Conservation (phyloP, 2,329 filamentous ascomycete species). For the Aplosporella prunicola region DNA sequence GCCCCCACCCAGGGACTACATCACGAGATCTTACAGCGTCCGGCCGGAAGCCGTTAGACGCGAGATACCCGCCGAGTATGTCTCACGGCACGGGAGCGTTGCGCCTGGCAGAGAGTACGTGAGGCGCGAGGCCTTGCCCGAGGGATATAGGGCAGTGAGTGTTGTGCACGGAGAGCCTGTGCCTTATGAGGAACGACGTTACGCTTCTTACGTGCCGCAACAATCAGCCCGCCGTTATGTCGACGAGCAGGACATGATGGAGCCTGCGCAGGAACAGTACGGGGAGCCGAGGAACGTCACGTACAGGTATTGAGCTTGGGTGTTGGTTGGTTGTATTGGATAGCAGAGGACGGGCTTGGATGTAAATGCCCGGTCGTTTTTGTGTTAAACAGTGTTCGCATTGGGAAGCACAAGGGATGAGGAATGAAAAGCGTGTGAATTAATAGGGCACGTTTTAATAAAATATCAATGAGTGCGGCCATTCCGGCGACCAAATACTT, state of each 20-base stretch:
- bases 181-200: constrained; percentile 24
- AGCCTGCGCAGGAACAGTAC: constrained; percentile 22
- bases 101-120: constrained; percentile 25
- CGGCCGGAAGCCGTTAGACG: constrained; percentile 28
- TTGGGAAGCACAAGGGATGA: too few species aligned
- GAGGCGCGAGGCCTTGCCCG: constrained; percentile 18
- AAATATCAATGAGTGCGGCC: too few species aligned
- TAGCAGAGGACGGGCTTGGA: too few species aligned
- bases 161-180: constrained; percentile 26
- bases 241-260: constrained; percentile 24
- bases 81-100: constrained; percentile 30
- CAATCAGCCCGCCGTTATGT: constrained; percentile 29
- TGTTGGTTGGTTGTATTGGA: too few species aligned
- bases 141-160: constrained; percentile 32
- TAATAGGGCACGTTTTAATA: too few species aligned
- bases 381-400: too few species aligned
- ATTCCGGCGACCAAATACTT: too few species aligned
- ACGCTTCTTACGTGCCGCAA: constrained; percentile 17
- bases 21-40: constrained; percentile 29
- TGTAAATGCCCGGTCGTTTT: too few species aligned
- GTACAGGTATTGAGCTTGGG: constrained; percentile 24
- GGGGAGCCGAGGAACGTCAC: constrained; percentile 25
- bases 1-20: constrained; percentile 23
- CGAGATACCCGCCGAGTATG: constrained; percentile 26
- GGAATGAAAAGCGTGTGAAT: too few species aligned